Conservation (phyloP, 2,329 filamentous ascomycete genomes). For the Diaporthe citrichinensis region DNA sequence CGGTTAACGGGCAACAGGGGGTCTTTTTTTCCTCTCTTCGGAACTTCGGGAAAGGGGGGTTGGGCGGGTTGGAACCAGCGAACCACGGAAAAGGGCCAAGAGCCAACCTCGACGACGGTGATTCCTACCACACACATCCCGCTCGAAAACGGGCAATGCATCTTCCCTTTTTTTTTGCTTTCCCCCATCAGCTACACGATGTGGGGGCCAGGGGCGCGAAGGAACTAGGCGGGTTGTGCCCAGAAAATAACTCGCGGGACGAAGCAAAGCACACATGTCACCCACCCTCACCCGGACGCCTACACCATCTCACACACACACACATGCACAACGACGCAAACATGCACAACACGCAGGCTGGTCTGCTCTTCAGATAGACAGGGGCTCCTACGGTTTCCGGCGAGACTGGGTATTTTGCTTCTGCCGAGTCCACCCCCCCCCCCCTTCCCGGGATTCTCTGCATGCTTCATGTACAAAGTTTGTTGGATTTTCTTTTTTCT, state of each 20-base stretch:
- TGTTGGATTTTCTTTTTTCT: background rate
- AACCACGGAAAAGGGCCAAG: constrained; percentile 21
- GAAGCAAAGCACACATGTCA: constrained; percentile 24
- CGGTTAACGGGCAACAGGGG: constrained; percentile 15
- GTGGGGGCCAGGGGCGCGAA: constrained; percentile 25
- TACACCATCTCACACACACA: constrained; percentile 3
- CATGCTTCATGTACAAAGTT: constrained; percentile 39
- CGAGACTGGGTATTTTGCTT: constrained; percentile 19
- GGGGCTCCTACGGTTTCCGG: constrained; percentile 7
- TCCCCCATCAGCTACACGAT: background rate
- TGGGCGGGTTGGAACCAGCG: constrained; percentile 14
- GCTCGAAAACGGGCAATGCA: constrained; percentile 8
- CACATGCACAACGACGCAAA: constrained; percentile 3
- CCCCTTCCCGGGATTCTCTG: constrained; percentile 20
- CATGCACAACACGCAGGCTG: constrained; percentile 29
- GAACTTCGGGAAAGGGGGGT: constrained; percentile 19
- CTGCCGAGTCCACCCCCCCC: background rate
- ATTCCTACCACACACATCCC: background rate
- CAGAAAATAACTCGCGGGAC: constrained; percentile 29
- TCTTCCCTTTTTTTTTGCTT: background rate
- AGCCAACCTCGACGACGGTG: constrained; percentile 10
- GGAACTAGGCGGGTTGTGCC: constrained; percentile 27
- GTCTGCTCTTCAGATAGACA: constrained; percentile 33
- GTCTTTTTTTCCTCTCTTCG: background rate
- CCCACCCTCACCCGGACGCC: constrained; percentile 13